A percentile compares a stretch with the other conserved stretches of the same genome.
These are phyloP conservation scores for Aspergillus terreus DNA, from an alignment of 2,329 filamentous ascomycete genomes.

Conservation along the genomic window DNA sequence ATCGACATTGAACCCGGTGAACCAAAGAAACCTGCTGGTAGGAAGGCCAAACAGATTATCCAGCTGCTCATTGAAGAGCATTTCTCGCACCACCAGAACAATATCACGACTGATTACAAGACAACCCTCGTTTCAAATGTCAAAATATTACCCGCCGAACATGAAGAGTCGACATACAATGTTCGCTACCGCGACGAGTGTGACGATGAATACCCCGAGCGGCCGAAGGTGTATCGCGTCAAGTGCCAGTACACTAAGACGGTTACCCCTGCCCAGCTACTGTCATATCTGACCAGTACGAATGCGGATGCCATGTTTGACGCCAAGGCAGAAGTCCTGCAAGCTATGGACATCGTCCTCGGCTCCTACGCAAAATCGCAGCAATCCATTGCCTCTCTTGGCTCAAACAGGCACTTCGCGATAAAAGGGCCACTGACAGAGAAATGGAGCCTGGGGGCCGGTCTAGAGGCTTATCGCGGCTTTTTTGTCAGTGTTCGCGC, in stretches of 20 bases:
- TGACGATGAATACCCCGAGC: conserved; percentile 31
- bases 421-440: conserved; percentile 32
- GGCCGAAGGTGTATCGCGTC: conserved; percentile 33
- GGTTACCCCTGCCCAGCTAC: conserved; percentile 39
- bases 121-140: conserved; percentile 34
- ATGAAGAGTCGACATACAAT: conserved; percentile 14
- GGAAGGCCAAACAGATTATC: conserved; percentile 48
- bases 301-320: conserved; percentile 35
- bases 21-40: conserved; percentile 29
- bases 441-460: conserved; percentile 42
- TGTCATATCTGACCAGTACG: conserved; percentile 42
- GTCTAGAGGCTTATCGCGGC: conserved; percentile 56
- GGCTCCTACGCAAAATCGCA: conserved; percentile 45
- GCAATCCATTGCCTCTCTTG: conserved; percentile 42
- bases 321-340: conserved; percentile 50
- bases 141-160: conserved; percentile 19
- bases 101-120: conserved; percentile 40
- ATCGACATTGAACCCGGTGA: conserved; percentile 29
- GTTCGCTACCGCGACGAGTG: conserved; percentile 34
- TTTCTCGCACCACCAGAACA: conserved; percentile 21
- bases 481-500: conserved; percentile 61
- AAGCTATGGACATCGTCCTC: conserved; percentile 58
- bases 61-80: conserved; percentile 43
- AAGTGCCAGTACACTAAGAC: conserved; percentile 30
- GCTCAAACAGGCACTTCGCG: conserved; percentile 53